These are phyloP conservation scores for Flaveria linearis DNA, from an alignment of 129 eudicot species.

Conservation along the genomic window DNA sequence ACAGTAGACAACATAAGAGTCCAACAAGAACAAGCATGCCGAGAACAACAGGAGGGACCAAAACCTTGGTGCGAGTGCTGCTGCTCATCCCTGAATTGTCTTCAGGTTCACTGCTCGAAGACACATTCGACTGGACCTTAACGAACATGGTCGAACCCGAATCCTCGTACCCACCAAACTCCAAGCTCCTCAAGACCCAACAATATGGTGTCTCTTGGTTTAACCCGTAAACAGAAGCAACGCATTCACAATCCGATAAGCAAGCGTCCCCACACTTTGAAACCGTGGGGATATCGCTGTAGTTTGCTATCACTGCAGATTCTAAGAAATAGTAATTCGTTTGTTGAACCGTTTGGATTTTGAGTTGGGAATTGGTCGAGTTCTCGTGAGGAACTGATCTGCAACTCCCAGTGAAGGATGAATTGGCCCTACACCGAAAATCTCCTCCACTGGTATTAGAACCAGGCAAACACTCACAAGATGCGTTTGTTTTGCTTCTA, in stretches of 20 bases:
- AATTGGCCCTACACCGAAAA: conserved; percentile 50
- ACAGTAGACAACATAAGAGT: conserved; percentile 58
- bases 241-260: conserved; percentile 77
- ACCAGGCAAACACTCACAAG: conserved; percentile 74
- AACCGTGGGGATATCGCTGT: conserved; percentile 61
- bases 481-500: conserved; percentile 57
- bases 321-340: conserved; percentile 69
- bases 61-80: conserved; percentile 53
- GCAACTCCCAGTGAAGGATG: conserved; percentile 58
- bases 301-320: conserved; percentile 77
- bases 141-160: conserved; percentile 85
- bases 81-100: conserved; percentile 35
- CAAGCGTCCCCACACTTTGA: conserved; percentile 92
- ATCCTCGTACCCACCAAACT: conserved; percentile 89
- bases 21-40: conserved; percentile 64
- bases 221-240: conserved; percentile 88
- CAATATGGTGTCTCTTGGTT: conserved; percentile 82
- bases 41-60: conserved; percentile 79
- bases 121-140: conserved; percentile 60
- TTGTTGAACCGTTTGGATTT: conserved; percentile 55
- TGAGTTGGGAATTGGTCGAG: conserved; percentile 42
- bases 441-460: conserved; percentile 33
- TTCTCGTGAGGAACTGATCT: conserved; percentile 34
- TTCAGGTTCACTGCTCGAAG: conserved; percentile 29
- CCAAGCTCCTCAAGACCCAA: conserved; percentile 74